phyloP scores from a whole-genome alignment of 2,329 filamentous ascomycete genomes.

The Sporothrix pseudoabietina region DNA sequence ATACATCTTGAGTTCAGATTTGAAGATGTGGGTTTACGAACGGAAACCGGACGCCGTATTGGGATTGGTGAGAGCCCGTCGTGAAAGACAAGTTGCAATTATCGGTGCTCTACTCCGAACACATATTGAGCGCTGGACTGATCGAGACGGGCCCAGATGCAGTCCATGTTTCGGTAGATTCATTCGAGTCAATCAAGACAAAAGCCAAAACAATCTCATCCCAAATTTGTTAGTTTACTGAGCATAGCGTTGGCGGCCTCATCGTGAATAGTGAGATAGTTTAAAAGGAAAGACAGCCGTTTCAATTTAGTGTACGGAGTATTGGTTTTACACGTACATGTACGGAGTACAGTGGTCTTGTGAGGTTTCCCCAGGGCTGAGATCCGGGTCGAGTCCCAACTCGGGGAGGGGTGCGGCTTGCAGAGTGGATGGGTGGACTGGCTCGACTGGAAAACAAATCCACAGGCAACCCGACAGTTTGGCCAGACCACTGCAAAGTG shows the following conservation, averaged over 20 bases:
- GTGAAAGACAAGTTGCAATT: background rate
- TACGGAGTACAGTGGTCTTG: background rate
- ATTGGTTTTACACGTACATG: background rate
- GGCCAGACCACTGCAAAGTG: background rate
- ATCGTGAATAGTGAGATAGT: background rate
- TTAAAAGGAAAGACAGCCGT: background rate
- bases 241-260: background rate
- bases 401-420: background rate
- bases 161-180: background rate
- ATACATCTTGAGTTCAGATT: background rate
- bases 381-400: conserved; percentile 7
- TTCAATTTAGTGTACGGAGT: background rate
- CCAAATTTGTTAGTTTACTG: background rate
- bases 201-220: background rate
- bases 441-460: too few relatives aligned
- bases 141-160: conserved; percentile 19
- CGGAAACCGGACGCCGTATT: background rate
- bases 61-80: background rate
- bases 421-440: background rate
- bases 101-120: background rate
- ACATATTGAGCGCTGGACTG: background rate
- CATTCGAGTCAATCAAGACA: background rate
- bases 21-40: background rate
- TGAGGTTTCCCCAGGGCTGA: background rate
- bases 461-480: background rate